Percentiles rank a stretch among this genome's conserved stretches.
These are phyloP conservation scores for Prototheca wickerhamii DNA, from an alignment of 163 green algal species.

Conservation along the genomic window DNA sequence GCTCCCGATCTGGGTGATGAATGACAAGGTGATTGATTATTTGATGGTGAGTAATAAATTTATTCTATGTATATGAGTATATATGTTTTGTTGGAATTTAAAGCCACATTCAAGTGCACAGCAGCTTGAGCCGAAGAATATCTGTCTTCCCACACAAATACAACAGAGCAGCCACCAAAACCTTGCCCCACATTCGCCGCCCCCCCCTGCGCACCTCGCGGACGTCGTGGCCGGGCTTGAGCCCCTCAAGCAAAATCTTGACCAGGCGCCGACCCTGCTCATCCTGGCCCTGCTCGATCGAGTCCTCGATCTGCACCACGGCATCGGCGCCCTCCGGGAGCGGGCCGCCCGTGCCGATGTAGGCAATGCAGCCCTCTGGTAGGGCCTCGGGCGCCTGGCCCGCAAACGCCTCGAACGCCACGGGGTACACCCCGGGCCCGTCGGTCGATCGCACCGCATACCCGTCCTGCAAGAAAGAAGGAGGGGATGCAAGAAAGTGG, in stretches of 20 bases:
- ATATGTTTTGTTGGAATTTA: too few relatives aligned
- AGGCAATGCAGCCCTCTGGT: conserved; percentile 55
- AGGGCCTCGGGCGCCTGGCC: conserved; percentile 46
- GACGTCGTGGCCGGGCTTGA: conserved; percentile 63
- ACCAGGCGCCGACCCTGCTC: conserved; percentile 19
- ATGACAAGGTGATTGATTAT: neutral
- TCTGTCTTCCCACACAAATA: too few relatives aligned
- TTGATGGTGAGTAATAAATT: too few relatives aligned
- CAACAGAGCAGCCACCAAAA: too few relatives aligned
- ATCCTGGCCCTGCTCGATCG: conserved; percentile 33
- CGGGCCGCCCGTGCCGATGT: conserved; percentile 81
- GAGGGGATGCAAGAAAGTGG: neutral
- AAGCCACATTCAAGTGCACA: too few relatives aligned
- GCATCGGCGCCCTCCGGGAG: conserved; percentile 80
- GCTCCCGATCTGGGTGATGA: conserved; percentile 34
- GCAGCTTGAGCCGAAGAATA: too few relatives aligned
- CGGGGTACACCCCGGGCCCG: conserved; percentile 62
- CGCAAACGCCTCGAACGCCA: conserved; percentile 62
- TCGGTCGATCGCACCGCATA: conserved; percentile 84
- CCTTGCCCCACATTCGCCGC: too few relatives aligned
- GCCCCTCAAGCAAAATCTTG: conserved; percentile 45
- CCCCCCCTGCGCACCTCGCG: conserved; percentile 41
- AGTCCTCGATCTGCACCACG: conserved; percentile 90
- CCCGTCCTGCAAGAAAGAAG: conserved; percentile 63
- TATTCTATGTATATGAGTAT: too few relatives aligned